These are phyloP conservation scores for Blastocrithidia nonstop DNA, from an alignment of 208 protist genomes.

Conservation along the genomic window DNA sequence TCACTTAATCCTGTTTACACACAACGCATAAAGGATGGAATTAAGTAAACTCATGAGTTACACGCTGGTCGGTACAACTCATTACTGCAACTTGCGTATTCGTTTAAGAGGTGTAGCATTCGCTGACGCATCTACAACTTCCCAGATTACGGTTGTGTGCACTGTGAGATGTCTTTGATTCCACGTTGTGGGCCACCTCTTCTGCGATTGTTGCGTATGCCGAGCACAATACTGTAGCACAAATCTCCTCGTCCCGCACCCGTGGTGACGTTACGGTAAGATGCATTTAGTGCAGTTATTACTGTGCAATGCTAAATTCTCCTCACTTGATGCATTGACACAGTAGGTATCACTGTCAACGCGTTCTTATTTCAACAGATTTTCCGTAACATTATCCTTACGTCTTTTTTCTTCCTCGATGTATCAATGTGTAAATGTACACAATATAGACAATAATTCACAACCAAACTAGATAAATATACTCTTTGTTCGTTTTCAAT, in stretches of 20 bases:
- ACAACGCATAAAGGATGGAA: conserved; percentile 24
- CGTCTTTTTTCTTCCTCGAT: too few relatives aligned
- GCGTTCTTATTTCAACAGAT: too few relatives aligned
- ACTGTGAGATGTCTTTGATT: conserved; percentile 30
- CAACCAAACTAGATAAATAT: too few relatives aligned
- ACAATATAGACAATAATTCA: too few relatives aligned
- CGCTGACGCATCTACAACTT: conserved; percentile 51
- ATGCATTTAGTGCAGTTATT: too few relatives aligned
- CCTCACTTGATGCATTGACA: too few relatives aligned
- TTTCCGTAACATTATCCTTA: too few relatives aligned
- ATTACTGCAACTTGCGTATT: conserved; percentile 9
- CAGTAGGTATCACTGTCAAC: too few relatives aligned
- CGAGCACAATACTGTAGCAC: conserved; percentile 14
- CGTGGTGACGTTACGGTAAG: conserved; percentile 9
- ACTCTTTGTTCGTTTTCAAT: too few relatives aligned
- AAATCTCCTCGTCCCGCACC: conserved; percentile 44
- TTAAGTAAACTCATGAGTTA: conserved; percentile 45
- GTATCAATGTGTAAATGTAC: too few relatives aligned
- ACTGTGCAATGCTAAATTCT: too few relatives aligned
- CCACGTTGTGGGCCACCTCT: conserved; percentile 16
- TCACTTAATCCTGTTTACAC: conserved; percentile 11
- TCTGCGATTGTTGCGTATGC: conserved; percentile 5
- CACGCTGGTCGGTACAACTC: conserved; percentile 11
- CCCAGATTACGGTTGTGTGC: conserved; percentile 32
- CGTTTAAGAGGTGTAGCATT: conserved; percentile 14